Evolutionary conservation across 768 basidiomycete genomes (phyloP).

Genomic region (Auriscalpium vulgare): DNA sequence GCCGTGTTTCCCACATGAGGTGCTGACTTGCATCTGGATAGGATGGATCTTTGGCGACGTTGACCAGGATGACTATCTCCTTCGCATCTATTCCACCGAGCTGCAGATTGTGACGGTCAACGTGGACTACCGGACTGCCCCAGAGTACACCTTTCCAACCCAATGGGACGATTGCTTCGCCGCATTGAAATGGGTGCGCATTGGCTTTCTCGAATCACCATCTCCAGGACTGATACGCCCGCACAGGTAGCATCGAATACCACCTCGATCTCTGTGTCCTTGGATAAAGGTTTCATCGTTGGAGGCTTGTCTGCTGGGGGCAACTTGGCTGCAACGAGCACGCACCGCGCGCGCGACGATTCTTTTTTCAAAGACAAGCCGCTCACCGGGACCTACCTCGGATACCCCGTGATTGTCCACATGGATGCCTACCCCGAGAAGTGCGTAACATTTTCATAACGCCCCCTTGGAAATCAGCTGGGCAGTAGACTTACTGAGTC

Average conservation of each 20-base stretch:
- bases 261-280: conserved; percentile 5
- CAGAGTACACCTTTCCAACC: conserved; percentile 15
- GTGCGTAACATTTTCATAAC: conserved; percentile 3
- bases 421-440: conserved; percentile 16
- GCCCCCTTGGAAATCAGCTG: no score
- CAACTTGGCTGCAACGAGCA: conserved; percentile 16
- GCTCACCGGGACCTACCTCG: conserved; percentile 20
- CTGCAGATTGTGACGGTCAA: conserved; percentile 3
- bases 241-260: conserved; percentile 7
- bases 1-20: no score
- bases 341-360: conserved; percentile 18
- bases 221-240: neutral
- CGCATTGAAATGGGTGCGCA: conserved; percentile 13
- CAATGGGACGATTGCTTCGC: conserved; percentile 12
- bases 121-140: conserved; percentile 12
- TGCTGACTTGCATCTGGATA: neutral
- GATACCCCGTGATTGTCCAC: conserved; percentile 15
- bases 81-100: conserved; percentile 7
- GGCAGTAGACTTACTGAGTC: neutral
- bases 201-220: neutral
- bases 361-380: conserved; percentile 11
- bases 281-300: conserved; percentile 20
- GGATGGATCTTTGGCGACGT: conserved; percentile 10
- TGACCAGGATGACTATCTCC: conserved; percentile 11
- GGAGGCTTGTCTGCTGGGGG: conserved; percentile 20